phyloP scores from a whole-genome alignment of 1,139 yeast species.

The Candida tropicalis region DNA sequence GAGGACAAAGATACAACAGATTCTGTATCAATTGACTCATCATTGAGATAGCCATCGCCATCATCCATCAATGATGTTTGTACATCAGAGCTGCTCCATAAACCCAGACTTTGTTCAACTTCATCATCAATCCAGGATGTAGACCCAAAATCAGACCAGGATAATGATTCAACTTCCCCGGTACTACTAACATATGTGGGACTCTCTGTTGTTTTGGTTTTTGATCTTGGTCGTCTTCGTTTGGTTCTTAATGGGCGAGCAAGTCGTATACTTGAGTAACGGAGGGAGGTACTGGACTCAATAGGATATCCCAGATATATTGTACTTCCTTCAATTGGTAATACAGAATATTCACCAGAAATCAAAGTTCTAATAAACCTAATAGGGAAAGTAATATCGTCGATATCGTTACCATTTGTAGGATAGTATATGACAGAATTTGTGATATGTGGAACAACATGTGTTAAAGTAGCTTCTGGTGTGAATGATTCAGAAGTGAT shows the following conservation, averaged over 20 bases:
- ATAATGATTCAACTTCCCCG: too few relatives aligned
- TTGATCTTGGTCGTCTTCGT: not conserved
- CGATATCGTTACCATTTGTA: conserved; percentile 2
- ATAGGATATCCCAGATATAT: not conserved
- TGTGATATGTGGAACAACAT: not conserved
- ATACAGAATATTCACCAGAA: conserved; percentile 3
- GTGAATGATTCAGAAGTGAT: not conserved
- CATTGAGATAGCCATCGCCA: too few relatives aligned
- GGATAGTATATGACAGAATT: not conserved
- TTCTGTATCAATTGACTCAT: too few relatives aligned
- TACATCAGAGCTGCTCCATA: too few relatives aligned
- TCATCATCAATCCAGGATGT: too few relatives aligned
- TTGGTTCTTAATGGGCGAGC: not conserved
- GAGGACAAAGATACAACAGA: too few relatives aligned
- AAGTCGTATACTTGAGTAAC: not conserved
- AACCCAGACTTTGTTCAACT: too few relatives aligned
- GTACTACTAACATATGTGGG: not conserved
- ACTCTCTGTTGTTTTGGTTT: not conserved
- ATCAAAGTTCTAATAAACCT: not conserved
- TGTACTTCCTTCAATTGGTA: conserved; percentile 7
- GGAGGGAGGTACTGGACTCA: too few relatives aligned
- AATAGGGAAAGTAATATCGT: conserved; percentile 4
- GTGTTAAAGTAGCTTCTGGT: not conserved
- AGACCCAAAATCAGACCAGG: too few relatives aligned
- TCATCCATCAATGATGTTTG: too few relatives aligned